phyloP scores from a whole-genome alignment of 1,139 yeast genomes.

The Debaryomycetaceae sp. region DNA sequence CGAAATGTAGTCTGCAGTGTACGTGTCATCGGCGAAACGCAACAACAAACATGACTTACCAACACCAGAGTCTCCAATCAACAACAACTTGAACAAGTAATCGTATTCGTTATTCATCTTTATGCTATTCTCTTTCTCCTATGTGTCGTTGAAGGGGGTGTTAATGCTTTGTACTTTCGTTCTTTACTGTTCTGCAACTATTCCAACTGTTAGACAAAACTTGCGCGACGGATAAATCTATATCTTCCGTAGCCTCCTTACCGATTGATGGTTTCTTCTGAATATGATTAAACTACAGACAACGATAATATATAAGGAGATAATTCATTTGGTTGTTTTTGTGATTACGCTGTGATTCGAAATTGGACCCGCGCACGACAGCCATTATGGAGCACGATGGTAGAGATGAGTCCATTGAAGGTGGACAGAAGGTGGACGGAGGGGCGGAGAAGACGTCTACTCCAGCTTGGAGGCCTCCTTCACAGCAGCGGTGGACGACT shows the following conservation, averaged over 20 bases:
- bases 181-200: background rate
- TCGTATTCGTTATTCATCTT: constrained; percentile 89
- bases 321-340: background rate
- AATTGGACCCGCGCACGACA: background rate
- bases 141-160: background rate
- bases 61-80: constrained; percentile 98
- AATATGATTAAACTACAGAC: background rate
- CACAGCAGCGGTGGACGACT: constrained; percentile 18
- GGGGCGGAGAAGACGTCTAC: constrained; percentile 2
- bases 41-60: constrained; percentile 94
- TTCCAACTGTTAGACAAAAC: background rate
- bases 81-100: constrained; percentile 85
- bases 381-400: background rate
- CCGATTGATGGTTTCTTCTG: background rate
- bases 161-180: background rate
- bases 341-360: background rate
- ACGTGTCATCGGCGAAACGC: constrained; percentile 96
- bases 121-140: background rate
- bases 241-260: background rate
- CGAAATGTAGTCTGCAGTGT: constrained; percentile 94
- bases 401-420: background rate
- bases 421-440: background rate
- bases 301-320: background rate
- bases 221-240: background rate
- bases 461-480: constrained; percentile 22